Evolutionary conservation across 176 grass and related monocot genomes (phyloP), one percentile per base, ranked within the genome.

Genomic region (Pontederia crassipes): DNA sequence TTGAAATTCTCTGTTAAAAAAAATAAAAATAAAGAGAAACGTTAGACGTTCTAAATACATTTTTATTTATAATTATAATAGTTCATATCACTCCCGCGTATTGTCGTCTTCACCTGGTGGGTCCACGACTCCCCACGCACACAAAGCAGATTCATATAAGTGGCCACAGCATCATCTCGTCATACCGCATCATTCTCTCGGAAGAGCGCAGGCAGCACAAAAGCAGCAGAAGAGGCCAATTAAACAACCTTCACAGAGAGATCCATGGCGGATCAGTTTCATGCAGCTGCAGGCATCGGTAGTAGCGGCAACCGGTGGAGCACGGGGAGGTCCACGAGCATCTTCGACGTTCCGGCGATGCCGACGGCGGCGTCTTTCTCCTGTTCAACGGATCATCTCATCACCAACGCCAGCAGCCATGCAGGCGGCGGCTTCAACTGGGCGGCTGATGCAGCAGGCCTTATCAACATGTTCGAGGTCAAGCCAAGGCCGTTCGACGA

Each of bases 381-480:
- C 17, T 65, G 69, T 53, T 56, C 16, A 35, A 45, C 40, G 53
- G 67, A 57, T 52, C 12, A 57, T 40, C 18, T 45, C 48, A 12
- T 0, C 68, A 29, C 8, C 8, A n/a, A 2, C 15, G 12, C 49
- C 8, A 4, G 4, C 12, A 0, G 8, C 15, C 8, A 8, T 28
- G n/a, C 15, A 29, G 16, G 28, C 5, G 14, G 40, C 10, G 6
- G 27, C 65, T 54, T 45, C 57, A 17, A 72, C 27, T 59, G 56
- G 65, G 52, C 11, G 40, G 51, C 20, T 16, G 28, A 26, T 9
- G 80, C 74, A 12, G 74, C 74, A 6, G 15, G 48, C 73, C 81
- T 74, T 17, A 63, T 70, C 55, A 69, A 57, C 66, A 11, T 48
- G 53, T 45, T 69, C 16, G 66, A 57, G 24, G 66, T 29, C n/a